Percentiles rank a stretch among this genome's conserved stretches.
Evolutionary conservation across 192 early-diverging fungal genomes (phyloP).

Genomic region (Funneliformis mosseae): DNA sequence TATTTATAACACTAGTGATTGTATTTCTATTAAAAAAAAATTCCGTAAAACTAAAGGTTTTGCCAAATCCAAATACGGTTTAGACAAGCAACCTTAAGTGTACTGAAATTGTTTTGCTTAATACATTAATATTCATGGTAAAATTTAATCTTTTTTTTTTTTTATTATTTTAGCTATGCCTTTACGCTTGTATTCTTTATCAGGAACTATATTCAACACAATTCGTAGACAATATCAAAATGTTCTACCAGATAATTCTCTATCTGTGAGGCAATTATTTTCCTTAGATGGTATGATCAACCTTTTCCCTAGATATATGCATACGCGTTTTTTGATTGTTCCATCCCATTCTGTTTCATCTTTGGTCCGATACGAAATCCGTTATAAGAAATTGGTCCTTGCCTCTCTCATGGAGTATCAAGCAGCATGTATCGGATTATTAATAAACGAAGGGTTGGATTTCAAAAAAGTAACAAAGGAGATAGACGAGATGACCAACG

Average conservation of each 20-base stretch:
- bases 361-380: slow-evolving; percentile 62
- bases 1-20: too few species aligned
- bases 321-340: slow-evolving; percentile 35
- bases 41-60: too few species aligned
- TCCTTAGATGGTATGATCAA: slow-evolving; percentile 27
- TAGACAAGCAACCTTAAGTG: too few species aligned
- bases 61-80: too few species aligned
- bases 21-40: too few species aligned
- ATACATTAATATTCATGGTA: not conserved
- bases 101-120: not conserved
- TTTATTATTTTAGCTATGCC: slow-evolving; percentile 20
- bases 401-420: slow-evolving; percentile 55
- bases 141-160: slow-evolving; percentile 26
- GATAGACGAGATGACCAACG: not conserved
- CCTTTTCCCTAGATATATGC: slow-evolving; percentile 42
- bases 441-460: slow-evolving; percentile 53
- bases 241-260: slow-evolving; percentile 6
- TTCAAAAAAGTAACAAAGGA: slow-evolving; percentile 33
- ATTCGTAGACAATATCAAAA: slow-evolving; percentile 17
- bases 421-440: slow-evolving; percentile 65
- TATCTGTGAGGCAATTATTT: slow-evolving; percentile 15
- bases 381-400: slow-evolving; percentile 51
- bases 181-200: slow-evolving; percentile 17
- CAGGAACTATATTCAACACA: not conserved
- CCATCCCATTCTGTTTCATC: slow-evolving; percentile 46